Conservation (phyloP, 164 flowering plant genomes). For the Saururus chinensis region DNA sequence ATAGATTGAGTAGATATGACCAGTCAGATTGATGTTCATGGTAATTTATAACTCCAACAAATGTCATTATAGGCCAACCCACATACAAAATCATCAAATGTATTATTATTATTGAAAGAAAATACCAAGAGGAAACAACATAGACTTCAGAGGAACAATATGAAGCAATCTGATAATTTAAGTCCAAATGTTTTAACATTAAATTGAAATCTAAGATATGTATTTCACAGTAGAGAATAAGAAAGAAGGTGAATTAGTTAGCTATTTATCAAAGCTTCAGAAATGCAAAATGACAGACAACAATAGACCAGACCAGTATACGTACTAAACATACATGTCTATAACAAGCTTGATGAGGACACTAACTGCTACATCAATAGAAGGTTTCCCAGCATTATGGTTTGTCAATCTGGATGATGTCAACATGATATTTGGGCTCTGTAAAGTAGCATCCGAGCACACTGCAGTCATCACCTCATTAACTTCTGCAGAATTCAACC, state of each 20-base stretch:
- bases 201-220: too few species aligned
- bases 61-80: background rate
- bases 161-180: too few species aligned
- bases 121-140: too few species aligned
- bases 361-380: constrained; percentile 94
- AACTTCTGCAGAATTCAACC: constrained; percentile 80
- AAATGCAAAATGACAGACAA: background rate
- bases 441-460: constrained; percentile 63
- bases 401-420: constrained; percentile 63
- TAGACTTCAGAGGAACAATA: too few species aligned
- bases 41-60: background rate
- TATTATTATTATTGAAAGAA: background rate
- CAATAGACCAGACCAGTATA: constrained; percentile 6
- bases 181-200: too few species aligned
- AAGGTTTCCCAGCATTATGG: constrained; percentile 65
- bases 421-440: constrained; percentile 45
- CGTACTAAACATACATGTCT: constrained; percentile 72
- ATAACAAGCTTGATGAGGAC: constrained; percentile 95
- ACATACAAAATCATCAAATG: background rate
- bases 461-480: constrained; percentile 90
- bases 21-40: too few species aligned
- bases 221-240: too few species aligned
- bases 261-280: too few species aligned
- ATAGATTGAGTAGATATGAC: too few species aligned
- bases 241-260: too few species aligned